Conservation (phyloP, 2,329 filamentous ascomycete species). For the Coniochaeta sp. region DNA sequence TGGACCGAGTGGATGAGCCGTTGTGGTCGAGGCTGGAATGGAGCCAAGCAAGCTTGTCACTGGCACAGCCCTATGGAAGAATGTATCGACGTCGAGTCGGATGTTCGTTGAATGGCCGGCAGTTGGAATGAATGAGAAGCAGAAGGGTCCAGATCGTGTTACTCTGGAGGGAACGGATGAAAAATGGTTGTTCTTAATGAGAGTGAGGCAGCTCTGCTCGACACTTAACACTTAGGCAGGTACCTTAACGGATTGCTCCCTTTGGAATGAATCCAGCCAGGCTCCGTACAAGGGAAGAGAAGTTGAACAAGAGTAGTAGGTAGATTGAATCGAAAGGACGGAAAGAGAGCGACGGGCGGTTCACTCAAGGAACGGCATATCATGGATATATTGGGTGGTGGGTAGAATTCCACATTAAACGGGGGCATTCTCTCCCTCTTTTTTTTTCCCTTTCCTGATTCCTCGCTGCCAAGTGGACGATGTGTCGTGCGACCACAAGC, state of each 20-base stretch:
- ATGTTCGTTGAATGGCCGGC: not conserved
- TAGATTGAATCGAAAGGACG: not conserved
- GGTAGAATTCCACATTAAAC: not conserved
- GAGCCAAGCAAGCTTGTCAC: not conserved
- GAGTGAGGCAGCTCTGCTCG: not conserved
- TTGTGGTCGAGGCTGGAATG: not conserved
- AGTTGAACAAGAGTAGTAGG: not conserved
- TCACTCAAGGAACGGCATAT: not conserved
- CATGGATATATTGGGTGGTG: not conserved
- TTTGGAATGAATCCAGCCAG: not conserved
- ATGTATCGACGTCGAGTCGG: slow-evolving; percentile 1
- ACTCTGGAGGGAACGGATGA: not conserved
- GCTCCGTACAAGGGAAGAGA: not conserved
- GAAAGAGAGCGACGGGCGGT: not conserved
- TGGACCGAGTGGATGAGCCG: not conserved
- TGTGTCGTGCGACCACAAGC: not conserved
- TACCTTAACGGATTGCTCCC: not conserved
- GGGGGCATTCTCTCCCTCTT: not conserved
- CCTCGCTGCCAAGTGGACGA: not conserved
- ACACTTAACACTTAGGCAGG: not conserved
- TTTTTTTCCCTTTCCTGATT: not conserved
- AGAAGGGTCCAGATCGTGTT: not conserved
- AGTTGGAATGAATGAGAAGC: not conserved
- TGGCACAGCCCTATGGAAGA: slow-evolving; percentile 1
- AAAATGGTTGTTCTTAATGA: not conserved